These are phyloP conservation scores for Aureobasidium sp. DNA, from an alignment of 2,329 filamentous ascomycete species.

Conservation along the genomic window DNA sequence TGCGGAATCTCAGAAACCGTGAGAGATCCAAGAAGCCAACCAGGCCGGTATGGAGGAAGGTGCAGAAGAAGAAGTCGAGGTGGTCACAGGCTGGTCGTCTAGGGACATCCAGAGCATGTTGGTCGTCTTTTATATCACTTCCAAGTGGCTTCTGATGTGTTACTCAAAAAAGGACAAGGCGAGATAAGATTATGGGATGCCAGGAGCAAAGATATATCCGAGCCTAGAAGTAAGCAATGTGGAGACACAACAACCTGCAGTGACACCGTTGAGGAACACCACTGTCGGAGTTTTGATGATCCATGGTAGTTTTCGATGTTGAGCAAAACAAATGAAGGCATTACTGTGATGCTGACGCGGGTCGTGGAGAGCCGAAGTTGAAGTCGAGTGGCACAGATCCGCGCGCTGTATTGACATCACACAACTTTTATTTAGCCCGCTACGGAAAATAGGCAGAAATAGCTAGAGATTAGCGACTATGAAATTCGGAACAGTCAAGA, in stretches of 20 bases:
- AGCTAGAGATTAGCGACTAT: background rate
- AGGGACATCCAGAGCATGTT: background rate
- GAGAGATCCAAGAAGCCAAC: slow-evolving; percentile 20
- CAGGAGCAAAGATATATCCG: background rate
- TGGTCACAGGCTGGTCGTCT: slow-evolving; percentile 1
- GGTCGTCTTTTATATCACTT: background rate
- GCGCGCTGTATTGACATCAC: background rate
- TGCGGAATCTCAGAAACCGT: slow-evolving; percentile 15
- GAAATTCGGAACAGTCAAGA: background rate
- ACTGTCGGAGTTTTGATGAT: background rate
- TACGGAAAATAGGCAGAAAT: background rate
- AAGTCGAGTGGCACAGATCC: background rate
- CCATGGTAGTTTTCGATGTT: background rate
- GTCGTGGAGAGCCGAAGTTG: slow-evolving; percentile 10
- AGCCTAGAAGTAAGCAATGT: background rate
- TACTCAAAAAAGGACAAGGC: background rate
- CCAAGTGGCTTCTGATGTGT: background rate
- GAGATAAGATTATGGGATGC: background rate
- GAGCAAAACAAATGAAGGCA: background rate
- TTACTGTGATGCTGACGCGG: slow-evolving; percentile 3
- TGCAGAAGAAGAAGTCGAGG: background rate
- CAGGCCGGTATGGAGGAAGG: slow-evolving; percentile 14
- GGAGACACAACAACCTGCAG: background rate
- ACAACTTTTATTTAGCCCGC: background rate
- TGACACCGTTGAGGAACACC: background rate